A percentile compares a stretch with the other conserved stretches of the same genome.
Evolutionary conservation across 2,329 filamentous ascomycete genomes (phyloP).

Genomic region (Trichoderma asperellum): DNA sequence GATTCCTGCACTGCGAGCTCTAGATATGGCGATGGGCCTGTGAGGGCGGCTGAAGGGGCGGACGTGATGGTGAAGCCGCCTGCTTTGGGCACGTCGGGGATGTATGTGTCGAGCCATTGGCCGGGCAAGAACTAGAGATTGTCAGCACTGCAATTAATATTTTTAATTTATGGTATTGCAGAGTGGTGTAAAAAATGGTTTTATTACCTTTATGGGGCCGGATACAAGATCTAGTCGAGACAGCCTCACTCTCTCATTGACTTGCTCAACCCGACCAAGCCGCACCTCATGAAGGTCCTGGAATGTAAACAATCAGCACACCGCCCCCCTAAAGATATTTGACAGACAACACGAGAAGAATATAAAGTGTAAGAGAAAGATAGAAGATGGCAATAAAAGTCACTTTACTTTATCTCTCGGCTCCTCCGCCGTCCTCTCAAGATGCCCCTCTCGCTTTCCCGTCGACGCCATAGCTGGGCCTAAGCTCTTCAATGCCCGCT

Average conservation of each 20-base stretch:
- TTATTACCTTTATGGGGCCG: slow-evolving; percentile 52
- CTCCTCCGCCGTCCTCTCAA: slow-evolving; percentile 64
- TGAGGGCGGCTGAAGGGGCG: slow-evolving; percentile 61
- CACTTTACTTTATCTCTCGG: slow-evolving; percentile 63
- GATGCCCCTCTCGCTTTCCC: slow-evolving; percentile 14
- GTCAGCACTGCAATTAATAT: not conserved
- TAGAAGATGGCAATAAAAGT: not conserved
- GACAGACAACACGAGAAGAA: not conserved
- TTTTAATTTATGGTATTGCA: not conserved
- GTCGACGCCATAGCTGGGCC: not conserved
- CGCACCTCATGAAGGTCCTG: slow-evolving; percentile 64
- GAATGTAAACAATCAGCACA: not conserved
- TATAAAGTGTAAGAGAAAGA: not conserved
- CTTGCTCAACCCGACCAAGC: slow-evolving; percentile 62
- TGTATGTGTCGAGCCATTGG: slow-evolving; percentile 86
- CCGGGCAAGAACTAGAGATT: slow-evolving; percentile 70
- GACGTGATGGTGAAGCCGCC: slow-evolving; percentile 91
- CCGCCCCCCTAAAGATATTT: too few species aligned
- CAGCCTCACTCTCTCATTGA: slow-evolving; percentile 71
- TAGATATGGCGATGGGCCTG: slow-evolving; percentile 54
- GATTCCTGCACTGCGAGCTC: slow-evolving; percentile 80
- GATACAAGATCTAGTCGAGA: slow-evolving; percentile 64
- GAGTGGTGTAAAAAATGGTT: too few species aligned
- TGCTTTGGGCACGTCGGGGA: slow-evolving; percentile 69
- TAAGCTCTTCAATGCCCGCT: not conserved